These are phyloP conservation scores for Trichodelitschia bisporula DNA, from an alignment of 495 filamentous ascomycete genomes.

Conservation along the genomic window DNA sequence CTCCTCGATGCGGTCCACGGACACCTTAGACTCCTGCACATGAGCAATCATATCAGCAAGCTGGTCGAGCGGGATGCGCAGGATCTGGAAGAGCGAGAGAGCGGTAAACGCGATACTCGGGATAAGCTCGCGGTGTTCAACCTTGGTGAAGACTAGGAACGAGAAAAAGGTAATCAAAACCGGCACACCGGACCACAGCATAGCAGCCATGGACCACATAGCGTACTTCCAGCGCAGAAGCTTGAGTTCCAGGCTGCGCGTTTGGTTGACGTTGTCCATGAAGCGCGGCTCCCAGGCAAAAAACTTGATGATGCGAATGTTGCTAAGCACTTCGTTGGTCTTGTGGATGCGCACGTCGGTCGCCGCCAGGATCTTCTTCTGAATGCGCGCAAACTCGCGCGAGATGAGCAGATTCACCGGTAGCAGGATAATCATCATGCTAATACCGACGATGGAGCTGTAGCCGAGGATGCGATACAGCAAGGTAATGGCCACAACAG, in stretches of 20 bases:
- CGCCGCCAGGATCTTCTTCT: conserved; percentile 76
- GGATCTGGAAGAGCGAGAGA: conserved; percentile 85
- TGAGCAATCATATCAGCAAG: conserved; percentile 98
- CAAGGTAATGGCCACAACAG: conserved; percentile 46
- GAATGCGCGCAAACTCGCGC: conserved; percentile 54
- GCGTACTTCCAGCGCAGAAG: conserved; percentile 63
- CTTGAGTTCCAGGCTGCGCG: conserved; percentile 52
- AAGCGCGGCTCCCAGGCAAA: conserved; percentile 98
- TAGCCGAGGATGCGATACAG: conserved; percentile 77
- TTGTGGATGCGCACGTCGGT: conserved; percentile 93
- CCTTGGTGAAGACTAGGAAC: conserved; percentile 75
- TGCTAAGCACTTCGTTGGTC: conserved; percentile 91
- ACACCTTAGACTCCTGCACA: conserved; percentile 93
- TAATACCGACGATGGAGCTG: conserved; percentile 81
- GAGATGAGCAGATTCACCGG: conserved; percentile 78
- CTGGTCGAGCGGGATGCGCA: conserved; percentile 84
- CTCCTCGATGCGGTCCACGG: conserved; percentile 86
- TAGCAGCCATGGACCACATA: conserved; percentile 73
- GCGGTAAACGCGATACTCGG: conserved; percentile 93
- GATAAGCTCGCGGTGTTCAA: conserved; percentile 73
- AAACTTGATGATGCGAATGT: conserved; percentile 98
- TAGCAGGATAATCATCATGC: conserved; percentile 71
- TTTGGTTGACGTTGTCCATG: conserved; percentile 65
- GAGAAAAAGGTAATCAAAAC: conserved; percentile 89
- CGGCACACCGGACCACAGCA: conserved; percentile 90